phyloP scores from a whole-genome alignment of 2,329 filamentous ascomycete genomes.

The Ceratocystis variospora region DNA sequence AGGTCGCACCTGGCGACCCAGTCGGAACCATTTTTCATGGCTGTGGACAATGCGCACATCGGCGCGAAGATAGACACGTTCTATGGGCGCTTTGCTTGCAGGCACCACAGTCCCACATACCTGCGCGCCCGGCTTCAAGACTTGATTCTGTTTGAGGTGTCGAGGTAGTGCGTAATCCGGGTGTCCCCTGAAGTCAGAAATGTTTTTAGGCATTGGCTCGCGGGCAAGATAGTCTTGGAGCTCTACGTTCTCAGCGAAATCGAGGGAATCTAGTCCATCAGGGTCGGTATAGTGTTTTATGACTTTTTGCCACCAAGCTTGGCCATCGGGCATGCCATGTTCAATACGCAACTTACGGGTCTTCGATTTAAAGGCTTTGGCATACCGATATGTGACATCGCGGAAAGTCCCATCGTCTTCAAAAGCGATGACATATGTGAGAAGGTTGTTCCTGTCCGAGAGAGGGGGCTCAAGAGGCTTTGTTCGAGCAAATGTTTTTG shows the following conservation, averaged over 20 bases:
- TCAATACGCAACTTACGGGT: constrained; percentile 74
- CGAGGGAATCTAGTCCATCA: constrained; percentile 43
- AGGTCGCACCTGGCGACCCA: constrained; percentile 64
- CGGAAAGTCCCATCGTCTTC: constrained; percentile 62
- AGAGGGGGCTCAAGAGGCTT: constrained; percentile 69
- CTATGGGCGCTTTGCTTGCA: constrained; percentile 48
- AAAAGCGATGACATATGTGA: constrained; percentile 77
- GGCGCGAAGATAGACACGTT: constrained; percentile 66
- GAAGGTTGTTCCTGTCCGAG: constrained; percentile 58
- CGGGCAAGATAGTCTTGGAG: constrained; percentile 54
- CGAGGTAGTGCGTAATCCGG: constrained; percentile 72
- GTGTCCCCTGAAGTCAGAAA: constrained; percentile 78
- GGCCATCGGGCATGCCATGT: constrained; percentile 28
- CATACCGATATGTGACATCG: constrained; percentile 80
- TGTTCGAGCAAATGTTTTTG: constrained; percentile 59
- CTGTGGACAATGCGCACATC: constrained; percentile 70
- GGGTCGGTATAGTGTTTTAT: constrained; percentile 36
- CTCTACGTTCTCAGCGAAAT: constrained; percentile 72
- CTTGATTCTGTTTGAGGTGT: constrained; percentile 71
- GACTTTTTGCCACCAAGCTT: constrained; percentile 39
- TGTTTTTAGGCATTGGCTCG: constrained; percentile 75
- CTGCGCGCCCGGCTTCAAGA: constrained; percentile 55
- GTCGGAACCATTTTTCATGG: constrained; percentile 78
- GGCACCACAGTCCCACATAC: constrained; percentile 65
- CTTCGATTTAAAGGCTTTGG: constrained; percentile 80